Conservation (phyloP, 148 eudicot species). For the Nepenthes mirabilis region DNA sequence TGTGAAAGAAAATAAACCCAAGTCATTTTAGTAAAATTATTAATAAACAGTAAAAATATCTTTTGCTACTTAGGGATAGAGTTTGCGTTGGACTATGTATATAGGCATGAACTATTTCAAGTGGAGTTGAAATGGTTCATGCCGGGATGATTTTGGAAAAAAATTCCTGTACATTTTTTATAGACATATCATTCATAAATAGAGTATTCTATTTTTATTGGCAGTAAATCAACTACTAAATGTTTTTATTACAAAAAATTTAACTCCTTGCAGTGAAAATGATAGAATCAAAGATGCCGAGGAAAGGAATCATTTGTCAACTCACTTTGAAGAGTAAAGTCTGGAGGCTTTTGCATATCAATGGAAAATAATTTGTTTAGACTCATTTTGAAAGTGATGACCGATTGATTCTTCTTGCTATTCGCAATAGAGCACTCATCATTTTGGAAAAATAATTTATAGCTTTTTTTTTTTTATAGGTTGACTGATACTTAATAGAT, state of each 20-base stretch:
- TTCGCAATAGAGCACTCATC: no score
- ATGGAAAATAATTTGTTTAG: no score
- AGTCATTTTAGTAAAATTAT: conserved; percentile 1
- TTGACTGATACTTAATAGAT: background rate
- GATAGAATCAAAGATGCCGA: no score
- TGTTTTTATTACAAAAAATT: background rate
- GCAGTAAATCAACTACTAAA: background rate
- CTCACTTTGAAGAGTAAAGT: no score
- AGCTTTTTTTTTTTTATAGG: no score
- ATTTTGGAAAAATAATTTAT: background rate
- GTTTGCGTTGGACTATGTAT: conserved; percentile 4
- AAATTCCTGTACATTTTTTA: background rate
- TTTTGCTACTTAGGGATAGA: background rate
- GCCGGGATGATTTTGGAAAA: background rate
- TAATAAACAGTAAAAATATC: no score
- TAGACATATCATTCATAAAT: conserved; percentile 1
- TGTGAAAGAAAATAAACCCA: conserved; percentile 4
- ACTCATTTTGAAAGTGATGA: no score
- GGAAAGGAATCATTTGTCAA: no score
- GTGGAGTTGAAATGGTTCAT: conserved; percentile 3
- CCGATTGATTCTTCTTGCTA: no score
- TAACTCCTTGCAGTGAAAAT: no score
- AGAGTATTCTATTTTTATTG: background rate
- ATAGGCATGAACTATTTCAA: conserved; percentile 5
- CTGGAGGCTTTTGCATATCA: no score